Conservation (phyloP, 2,329 filamentous ascomycete genomes). For the Amesomyces nigricolor region DNA sequence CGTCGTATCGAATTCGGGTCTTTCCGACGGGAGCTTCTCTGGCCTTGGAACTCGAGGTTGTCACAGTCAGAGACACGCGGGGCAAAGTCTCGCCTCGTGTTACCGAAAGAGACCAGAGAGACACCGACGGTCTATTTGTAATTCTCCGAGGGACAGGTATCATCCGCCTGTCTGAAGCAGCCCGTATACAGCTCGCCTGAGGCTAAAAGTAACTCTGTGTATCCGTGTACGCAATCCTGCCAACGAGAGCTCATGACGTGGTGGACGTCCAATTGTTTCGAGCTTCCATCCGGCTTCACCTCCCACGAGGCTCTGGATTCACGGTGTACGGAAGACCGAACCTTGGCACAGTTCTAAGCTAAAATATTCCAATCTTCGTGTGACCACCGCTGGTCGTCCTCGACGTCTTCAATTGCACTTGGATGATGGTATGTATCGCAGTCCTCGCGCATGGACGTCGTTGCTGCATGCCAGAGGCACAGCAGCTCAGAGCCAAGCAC, state of each 20-base stretch:
- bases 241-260: neutral
- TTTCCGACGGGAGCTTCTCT: neutral
- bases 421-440: neutral
- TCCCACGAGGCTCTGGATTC: conserved; percentile 1
- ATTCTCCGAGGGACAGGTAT: conserved; percentile 18
- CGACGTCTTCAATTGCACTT: neutral
- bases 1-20: too few species aligned
- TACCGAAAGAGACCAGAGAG: neutral
- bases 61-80: conserved; percentile 13
- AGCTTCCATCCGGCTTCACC: neutral
- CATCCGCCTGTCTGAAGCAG: neutral
- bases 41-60: neutral
- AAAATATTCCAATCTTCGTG: neutral
- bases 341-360: neutral
- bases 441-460: too few species aligned
- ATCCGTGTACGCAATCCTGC: too few species aligned
- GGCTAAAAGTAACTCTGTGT: neutral
- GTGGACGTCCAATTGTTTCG: neutral
- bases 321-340: neutral
- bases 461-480: too few species aligned
- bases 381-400: neutral
- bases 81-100: conserved; percentile 11
- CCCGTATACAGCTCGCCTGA: neutral
- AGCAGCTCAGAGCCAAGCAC: too few species aligned
- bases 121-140: neutral